phyloP scores from a whole-genome alignment of 495 filamentous ascomycete species.

The Clavariopsis aquatica region DNA sequence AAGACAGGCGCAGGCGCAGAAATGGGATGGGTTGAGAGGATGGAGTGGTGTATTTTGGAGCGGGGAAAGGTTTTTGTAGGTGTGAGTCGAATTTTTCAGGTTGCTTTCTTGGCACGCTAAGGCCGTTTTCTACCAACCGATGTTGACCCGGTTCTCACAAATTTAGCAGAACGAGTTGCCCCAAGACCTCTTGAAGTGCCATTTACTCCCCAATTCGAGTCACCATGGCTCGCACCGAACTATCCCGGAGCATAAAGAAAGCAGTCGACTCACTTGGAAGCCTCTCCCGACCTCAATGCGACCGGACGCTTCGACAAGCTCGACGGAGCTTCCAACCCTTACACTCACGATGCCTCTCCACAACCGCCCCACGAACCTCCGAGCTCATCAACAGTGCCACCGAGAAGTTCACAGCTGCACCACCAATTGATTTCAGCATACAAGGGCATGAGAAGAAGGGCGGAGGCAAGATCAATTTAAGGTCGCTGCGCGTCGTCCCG shows the following conservation, averaged over 20 bases:
- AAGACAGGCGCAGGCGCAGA: not conserved
- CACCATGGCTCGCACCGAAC: slow-evolving; percentile 21
- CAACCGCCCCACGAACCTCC: slow-evolving; percentile 13
- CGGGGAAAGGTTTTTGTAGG: slow-evolving; percentile 7
- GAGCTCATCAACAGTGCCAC: slow-evolving; percentile 21
- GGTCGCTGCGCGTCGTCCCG: slow-evolving; percentile 70
- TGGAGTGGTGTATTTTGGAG: slow-evolving; percentile 10
- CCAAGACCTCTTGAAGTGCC: not conserved
- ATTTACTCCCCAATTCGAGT: not conserved
- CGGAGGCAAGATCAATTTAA: slow-evolving; percentile 48
- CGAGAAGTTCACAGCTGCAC: slow-evolving; percentile 29
- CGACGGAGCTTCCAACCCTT: slow-evolving; percentile 9
- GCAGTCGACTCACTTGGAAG: slow-evolving; percentile 17
- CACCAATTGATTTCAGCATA: slow-evolving; percentile 29
- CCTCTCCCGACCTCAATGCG: slow-evolving; percentile 23
- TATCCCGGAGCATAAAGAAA: slow-evolving; percentile 20
- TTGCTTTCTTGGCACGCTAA: not conserved
- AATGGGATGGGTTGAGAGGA: not conserved
- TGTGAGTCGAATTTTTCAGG: slow-evolving; percentile 4
- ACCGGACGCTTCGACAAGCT: slow-evolving; percentile 12
- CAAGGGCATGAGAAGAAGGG: not conserved
- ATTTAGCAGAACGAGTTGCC: not conserved
- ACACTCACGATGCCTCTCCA: slow-evolving; percentile 27
- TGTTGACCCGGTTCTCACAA: not conserved
- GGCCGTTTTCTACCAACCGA: not conserved